Conservation (phyloP, 2,329 filamentous ascomycete species). For the Alternaria gansuensis region DNA sequence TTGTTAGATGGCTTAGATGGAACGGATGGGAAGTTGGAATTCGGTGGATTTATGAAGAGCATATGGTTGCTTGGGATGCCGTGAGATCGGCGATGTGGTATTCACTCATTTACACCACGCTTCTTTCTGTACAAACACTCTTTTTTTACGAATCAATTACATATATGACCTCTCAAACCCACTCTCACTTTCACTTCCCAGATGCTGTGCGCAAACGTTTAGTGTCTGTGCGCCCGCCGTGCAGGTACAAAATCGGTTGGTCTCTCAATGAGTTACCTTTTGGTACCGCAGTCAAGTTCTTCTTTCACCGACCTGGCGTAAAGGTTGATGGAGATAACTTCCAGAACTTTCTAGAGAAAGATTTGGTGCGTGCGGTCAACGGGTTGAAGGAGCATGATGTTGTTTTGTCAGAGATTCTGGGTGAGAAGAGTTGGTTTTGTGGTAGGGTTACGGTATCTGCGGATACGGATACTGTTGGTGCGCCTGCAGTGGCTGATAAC, state of each 20-base stretch:
- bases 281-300: slow-evolving; percentile 14
- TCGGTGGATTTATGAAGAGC: neutral
- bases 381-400: slow-evolving; percentile 6
- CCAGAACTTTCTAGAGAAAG: slow-evolving; percentile 10
- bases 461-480: neutral
- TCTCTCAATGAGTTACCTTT: neutral
- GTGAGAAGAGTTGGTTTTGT: slow-evolving; percentile 13
- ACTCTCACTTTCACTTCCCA: neutral
- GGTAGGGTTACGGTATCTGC: neutral
- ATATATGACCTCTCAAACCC: neutral
- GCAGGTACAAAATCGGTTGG: neutral
- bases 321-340: neutral
- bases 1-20: slow-evolving; percentile 24
- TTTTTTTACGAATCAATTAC: neutral
- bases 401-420: slow-evolving; percentile 13
- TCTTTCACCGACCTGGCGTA: slow-evolving; percentile 5
- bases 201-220: neutral
- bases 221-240: neutral
- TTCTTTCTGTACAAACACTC: slow-evolving; percentile 6
- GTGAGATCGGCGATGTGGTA: neutral
- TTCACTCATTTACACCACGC: slow-evolving; percentile 3
- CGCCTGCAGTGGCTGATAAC: neutral
- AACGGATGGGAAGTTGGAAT: neutral
- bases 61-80: slow-evolving; percentile 2
- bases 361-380: slow-evolving; percentile 1